These are phyloP conservation scores for Pseudonitzschia pungens DNA, from an alignment of 108 stramenopile genomes.

Conservation along the genomic window DNA sequence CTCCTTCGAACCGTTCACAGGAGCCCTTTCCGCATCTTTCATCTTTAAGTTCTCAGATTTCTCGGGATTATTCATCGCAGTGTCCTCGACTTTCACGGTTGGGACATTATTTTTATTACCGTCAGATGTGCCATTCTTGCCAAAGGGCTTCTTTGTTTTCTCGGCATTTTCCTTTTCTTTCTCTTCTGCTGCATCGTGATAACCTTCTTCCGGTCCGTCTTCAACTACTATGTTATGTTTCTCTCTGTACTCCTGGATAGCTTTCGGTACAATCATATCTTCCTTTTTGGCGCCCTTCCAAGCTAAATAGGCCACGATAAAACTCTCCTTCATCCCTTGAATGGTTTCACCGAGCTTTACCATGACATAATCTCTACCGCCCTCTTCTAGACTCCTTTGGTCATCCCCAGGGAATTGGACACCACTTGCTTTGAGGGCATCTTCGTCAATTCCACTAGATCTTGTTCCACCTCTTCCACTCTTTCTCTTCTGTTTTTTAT, in stretches of 20 bases:
- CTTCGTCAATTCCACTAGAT: slow-evolving; percentile 84
- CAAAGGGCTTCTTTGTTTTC: slow-evolving; percentile 16
- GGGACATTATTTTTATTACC: not conserved
- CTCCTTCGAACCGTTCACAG: not conserved
- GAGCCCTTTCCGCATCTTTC: slow-evolving; percentile 1
- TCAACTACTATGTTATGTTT: slow-evolving; percentile 45
- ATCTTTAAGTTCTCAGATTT: not conserved
- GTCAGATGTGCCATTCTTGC: not conserved
- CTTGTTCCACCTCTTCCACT: slow-evolving; percentile 80
- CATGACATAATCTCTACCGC: slow-evolving; percentile 91
- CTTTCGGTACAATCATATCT: slow-evolving; percentile 78
- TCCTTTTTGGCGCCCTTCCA: slow-evolving; percentile 80
- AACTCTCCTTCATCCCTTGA: slow-evolving; percentile 97
- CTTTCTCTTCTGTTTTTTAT: slow-evolving; percentile 69
- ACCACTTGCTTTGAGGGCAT: slow-evolving; percentile 80
- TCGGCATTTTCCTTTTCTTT: not conserved
- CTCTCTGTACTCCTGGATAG: slow-evolving; percentile 71
- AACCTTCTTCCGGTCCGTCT: not conserved
- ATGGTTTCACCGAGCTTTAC: slow-evolving; percentile 91
- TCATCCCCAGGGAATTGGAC: slow-evolving; percentile 67
- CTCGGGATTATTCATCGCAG: slow-evolving; percentile 6
- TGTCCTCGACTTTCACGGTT: not conserved
- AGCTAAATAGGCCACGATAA: slow-evolving; percentile 92
- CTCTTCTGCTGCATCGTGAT: not conserved
- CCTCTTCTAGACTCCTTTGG: slow-evolving; percentile 79